phyloP scores from a whole-genome alignment of 306 rosid species.

The Purshia tridentata region DNA sequence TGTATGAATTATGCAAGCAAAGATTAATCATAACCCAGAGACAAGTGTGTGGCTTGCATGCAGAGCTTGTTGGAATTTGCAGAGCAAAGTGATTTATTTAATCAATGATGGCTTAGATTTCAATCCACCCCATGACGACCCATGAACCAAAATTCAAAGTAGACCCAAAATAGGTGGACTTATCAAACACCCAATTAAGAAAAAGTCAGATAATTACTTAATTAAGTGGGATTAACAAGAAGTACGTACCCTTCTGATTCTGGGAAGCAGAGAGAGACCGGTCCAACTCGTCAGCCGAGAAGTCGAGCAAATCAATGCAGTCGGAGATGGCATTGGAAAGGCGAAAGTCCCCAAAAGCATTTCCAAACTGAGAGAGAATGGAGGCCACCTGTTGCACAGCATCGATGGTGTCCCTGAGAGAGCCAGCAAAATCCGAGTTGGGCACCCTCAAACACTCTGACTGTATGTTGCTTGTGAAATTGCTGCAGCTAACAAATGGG shows the following conservation, averaged over 20 bases:
- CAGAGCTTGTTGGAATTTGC: background rate
- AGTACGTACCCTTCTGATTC: conserved; percentile 46
- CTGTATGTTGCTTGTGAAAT: background rate
- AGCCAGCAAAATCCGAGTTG: conserved; percentile 34
- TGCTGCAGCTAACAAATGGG: conserved; percentile 5
- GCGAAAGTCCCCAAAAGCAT: conserved; percentile 40
- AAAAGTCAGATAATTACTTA: background rate
- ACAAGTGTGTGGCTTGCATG: background rate
- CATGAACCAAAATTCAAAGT: conserved; percentile 5
- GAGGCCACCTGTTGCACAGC: conserved; percentile 35
- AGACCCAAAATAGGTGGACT: background rate
- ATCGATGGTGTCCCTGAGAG: conserved; percentile 33
- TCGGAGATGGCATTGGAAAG: conserved; percentile 62
- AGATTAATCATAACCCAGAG: no score
- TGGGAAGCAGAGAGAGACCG: conserved; percentile 62
- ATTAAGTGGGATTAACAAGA: no score
- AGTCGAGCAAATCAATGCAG: conserved; percentile 68
- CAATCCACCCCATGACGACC: background rate
- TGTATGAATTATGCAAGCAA: no score
- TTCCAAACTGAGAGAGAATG: conserved; percentile 46
- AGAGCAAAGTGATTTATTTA: background rate
- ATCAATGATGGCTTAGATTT: background rate
- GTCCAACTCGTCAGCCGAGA: conserved; percentile 46
- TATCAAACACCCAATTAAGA: background rate
- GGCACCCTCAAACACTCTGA: conserved; percentile 49